Conservation (phyloP, 768 basidiomycete species). For the Leccinum aurantiacum region DNA sequence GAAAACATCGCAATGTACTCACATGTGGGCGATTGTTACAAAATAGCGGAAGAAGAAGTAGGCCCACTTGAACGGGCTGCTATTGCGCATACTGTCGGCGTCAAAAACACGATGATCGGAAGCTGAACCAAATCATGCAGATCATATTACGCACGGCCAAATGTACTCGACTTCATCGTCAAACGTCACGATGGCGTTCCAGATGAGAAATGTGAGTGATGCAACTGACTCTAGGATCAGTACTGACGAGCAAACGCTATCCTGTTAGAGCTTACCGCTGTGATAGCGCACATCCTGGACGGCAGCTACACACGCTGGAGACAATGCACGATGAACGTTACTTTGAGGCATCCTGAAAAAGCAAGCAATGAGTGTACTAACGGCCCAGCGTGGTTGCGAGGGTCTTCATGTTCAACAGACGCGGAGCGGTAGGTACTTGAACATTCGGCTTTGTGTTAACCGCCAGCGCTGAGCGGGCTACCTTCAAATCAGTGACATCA, state of each 20-base stretch:
- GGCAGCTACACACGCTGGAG: neutral
- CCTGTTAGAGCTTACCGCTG: neutral
- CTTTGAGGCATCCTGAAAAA: neutral
- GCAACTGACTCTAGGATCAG: constrained; percentile 9
- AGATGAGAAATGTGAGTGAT: constrained; percentile 15
- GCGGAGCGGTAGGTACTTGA: neutral
- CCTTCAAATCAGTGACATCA: neutral
- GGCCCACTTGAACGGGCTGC: constrained; percentile 29
- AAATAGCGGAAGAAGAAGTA: constrained; percentile 29
- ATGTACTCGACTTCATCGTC: constrained; percentile 22
- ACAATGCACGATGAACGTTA: neutral
- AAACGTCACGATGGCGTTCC: constrained; percentile 14
- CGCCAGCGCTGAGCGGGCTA: neutral
- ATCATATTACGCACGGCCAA: constrained; percentile 10
- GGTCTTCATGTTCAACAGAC: neutral
- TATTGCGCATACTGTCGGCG: constrained; percentile 23
- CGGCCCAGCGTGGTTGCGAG: neutral
- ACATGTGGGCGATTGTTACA: constrained; percentile 13
- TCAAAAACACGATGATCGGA: neutral
- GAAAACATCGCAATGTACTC: neutral
- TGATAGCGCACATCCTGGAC: neutral
- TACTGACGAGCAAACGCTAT: neutral
- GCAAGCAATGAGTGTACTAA: neutral
- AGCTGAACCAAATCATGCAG: neutral
- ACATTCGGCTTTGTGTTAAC: neutral